Base-by-base conservation (phyloP, 305 asterid species). In the Fraxinus sp. region DNA sequence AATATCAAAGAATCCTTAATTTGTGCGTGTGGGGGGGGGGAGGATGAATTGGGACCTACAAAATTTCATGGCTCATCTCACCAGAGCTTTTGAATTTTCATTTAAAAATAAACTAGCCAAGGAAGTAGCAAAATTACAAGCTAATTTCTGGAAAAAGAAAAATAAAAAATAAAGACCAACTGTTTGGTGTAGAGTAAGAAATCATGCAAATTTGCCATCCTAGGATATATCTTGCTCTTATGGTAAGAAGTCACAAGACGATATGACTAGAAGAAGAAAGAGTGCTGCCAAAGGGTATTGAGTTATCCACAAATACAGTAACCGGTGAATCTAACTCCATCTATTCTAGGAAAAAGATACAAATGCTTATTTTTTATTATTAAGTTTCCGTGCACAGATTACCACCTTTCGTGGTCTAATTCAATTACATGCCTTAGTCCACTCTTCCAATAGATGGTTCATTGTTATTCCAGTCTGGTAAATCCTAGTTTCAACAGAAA, bases 401-500 rank as follows among this genome's bases (percentile, higher is more conserved):
- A 30, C 44, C 30, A 71, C 32, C 24, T 13, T 11, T 32, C 41
- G 8, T 6, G 0, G 35, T 64, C 73, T 64, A 64, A 5, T 30
- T 71, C 24, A 1, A 71, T 14, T 32, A 71, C 26, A 71, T 71
- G 44, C 76, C 76, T 13, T 32, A 32, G 44, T 22, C 20, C 76
- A 71, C 44, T 71, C 11, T 71, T 30, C 22, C 18, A 71, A 33
- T 32, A 6, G 41, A 71, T 33, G 76, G 36, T 26, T 64, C 36
- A 3, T 14, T 32, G 9, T 16, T 32, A 71, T 71, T 79, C 81
- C 85, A 82, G 41, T 79, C 77, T 30, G 20, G 9, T 18, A 78
- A 76, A 72, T 85, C 81, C 82, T 82, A 70, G 80, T 76, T 80
- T 33, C 83, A 84, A 79, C 52, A 76, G 71, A 68, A 79, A 81